These are phyloP conservation scores for Echites panduratus DNA, from an alignment of 257 asterid genomes.

Conservation along the genomic window DNA sequence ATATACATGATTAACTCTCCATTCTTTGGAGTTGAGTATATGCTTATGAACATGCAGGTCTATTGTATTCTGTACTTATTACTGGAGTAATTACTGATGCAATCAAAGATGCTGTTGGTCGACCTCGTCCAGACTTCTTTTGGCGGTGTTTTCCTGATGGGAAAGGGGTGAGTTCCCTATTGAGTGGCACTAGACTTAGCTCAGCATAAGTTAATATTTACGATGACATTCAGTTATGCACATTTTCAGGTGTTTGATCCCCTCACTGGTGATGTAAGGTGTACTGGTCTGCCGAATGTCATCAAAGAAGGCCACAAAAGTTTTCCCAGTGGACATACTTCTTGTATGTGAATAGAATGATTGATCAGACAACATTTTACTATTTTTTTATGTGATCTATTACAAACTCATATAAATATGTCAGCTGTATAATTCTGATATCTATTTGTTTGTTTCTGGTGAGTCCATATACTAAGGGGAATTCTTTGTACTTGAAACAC, in stretches of 20 bases:
- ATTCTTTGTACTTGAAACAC: neutral
- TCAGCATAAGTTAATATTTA: neutral
- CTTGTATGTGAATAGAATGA: conserved; percentile 47
- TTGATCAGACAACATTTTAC: neutral
- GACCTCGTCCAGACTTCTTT: conserved; percentile 97
- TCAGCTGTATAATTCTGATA: neutral
- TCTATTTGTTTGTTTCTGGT: neutral
- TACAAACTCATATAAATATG: neutral
- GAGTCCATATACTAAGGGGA: neutral
- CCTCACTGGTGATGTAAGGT: conserved; percentile 68
- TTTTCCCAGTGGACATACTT: conserved; percentile 94
- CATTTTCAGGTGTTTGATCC: conserved; percentile 59
- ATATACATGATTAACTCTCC: neutral
- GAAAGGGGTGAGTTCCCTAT: conserved; percentile 39
- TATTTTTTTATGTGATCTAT: conserved; percentile 1
- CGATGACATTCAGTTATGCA: neutral
- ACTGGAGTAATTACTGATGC: conserved; percentile 84
- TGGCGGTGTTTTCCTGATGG: conserved; percentile 99
- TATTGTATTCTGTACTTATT: conserved; percentile 73
- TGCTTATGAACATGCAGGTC: conserved; percentile 47
- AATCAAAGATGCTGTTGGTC: conserved; percentile 95
- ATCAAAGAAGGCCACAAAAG: conserved; percentile 95
- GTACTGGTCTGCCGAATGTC: conserved; percentile 65
- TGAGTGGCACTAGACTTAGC: neutral
- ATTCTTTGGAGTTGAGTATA: conserved; percentile 8